Conservation (phyloP, 768 basidiomycete species). For the Krasilnikovozyma curviuscula region DNA sequence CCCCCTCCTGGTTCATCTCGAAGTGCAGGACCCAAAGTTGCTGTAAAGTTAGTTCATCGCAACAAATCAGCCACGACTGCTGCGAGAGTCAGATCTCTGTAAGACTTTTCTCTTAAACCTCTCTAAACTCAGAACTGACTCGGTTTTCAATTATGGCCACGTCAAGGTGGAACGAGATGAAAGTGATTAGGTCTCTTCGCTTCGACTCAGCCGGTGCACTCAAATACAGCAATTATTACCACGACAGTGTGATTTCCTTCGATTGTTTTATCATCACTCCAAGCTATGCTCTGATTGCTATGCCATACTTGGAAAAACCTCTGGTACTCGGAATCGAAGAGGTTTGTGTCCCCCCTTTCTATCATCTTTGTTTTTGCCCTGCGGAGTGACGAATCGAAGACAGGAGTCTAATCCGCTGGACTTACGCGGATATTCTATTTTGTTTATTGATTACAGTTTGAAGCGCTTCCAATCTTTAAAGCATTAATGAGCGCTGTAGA, state of each 20-base stretch:
- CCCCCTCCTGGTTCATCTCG: neutral
- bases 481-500: slow-evolving; percentile 22
- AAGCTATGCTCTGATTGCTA: slow-evolving; percentile 76
- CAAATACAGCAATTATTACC: slow-evolving; percentile 63
- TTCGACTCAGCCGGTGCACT: too few relatives aligned
- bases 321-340: slow-evolving; percentile 79
- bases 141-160: neutral
- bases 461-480: neutral
- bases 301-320: slow-evolving; percentile 69
- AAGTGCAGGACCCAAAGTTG: slow-evolving; percentile 32
- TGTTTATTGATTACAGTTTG: neutral
- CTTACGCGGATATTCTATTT: neutral
- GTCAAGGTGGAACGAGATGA: slow-evolving; percentile 92
- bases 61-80: slow-evolving; percentile 61
- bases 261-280: slow-evolving; percentile 86
- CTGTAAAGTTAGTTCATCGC: slow-evolving; percentile 84
- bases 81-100: slow-evolving; percentile 76
- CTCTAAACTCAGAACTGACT: neutral
- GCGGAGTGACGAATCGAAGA: too few relatives aligned
- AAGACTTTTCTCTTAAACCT: slow-evolving; percentile 20
- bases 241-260: slow-evolving; percentile 82
- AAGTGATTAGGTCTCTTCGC: slow-evolving; percentile 21
- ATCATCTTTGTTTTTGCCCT: neutral
- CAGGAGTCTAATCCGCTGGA: neutral
- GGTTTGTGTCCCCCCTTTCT: neutral